Percentiles rank a stretch among this genome's conserved stretches.
Conservation (phyloP, 2,329 filamentous ascomycete species). For the Cercospora janseana region DNA sequence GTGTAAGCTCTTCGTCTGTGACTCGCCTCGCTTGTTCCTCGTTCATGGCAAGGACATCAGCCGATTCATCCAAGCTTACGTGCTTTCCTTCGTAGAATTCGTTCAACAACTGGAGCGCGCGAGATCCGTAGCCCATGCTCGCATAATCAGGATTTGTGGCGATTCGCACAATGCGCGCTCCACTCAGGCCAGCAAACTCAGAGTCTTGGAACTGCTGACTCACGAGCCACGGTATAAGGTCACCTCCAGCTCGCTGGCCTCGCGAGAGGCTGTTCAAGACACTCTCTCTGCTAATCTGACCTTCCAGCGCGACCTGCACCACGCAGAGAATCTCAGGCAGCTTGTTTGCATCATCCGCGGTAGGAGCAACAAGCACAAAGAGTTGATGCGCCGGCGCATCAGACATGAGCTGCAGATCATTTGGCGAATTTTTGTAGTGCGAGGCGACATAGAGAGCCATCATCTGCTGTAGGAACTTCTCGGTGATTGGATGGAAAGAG, state of each 20-base stretch:
- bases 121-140: slow-evolving; percentile 88
- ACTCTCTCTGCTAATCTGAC: slow-evolving; percentile 88
- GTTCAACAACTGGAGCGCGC: slow-evolving; percentile 78
- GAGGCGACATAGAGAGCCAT: slow-evolving; percentile 95
- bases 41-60: slow-evolving; percentile 44
- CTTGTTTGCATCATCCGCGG: slow-evolving; percentile 70
- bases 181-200: slow-evolving; percentile 89
- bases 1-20: slow-evolving; percentile 77
- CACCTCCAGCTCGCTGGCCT: slow-evolving; percentile 83
- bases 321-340: slow-evolving; percentile 93
- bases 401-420: slow-evolving; percentile 97
- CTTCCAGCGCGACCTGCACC: slow-evolving; percentile 90
- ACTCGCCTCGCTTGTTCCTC: slow-evolving; percentile 66
- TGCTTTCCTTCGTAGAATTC: slow-evolving; percentile 97
- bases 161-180: slow-evolving; percentile 87
- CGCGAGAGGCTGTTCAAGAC: slow-evolving; percentile 86
- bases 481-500: slow-evolving; percentile 94
- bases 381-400: slow-evolving; percentile 96
- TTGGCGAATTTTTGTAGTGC: slow-evolving; percentile 97
- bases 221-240: slow-evolving; percentile 95
- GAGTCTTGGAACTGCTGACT: slow-evolving; percentile 98
- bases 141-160: slow-evolving; percentile 94
- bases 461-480: slow-evolving; percentile 97
- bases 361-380: slow-evolving; percentile 87
- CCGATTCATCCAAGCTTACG: slow-evolving; percentile 73